These are phyloP conservation scores for Apiotrichum siamense DNA, from an alignment of 1,284 basidiomycete species.

Conservation along the genomic window DNA sequence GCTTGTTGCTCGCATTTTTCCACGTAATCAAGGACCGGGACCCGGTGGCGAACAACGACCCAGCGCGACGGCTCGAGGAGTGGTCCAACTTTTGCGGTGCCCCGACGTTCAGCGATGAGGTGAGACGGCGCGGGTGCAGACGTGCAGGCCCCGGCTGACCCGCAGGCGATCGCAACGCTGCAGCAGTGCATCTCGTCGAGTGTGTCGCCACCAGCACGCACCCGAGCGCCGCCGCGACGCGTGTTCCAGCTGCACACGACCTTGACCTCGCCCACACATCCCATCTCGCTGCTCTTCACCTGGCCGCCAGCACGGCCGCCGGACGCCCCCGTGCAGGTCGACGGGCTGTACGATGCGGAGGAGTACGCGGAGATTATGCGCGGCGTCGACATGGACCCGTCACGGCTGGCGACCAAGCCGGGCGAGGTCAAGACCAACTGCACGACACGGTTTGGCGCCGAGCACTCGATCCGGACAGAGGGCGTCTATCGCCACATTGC, in stretches of 20 bases:
- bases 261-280: conserved; percentile 17
- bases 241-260: conserved; percentile 46
- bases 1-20: conserved; percentile 88
- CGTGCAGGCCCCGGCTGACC: background rate
- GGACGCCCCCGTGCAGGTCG: conserved; percentile 22
- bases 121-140: conserved; percentile 27
- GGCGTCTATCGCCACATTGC: conserved; percentile 61
- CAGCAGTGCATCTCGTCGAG: conserved; percentile 23
- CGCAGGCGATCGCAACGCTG: conserved; percentile 33
- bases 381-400: conserved; percentile 62
- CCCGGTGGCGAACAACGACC: conserved; percentile 69
- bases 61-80: conserved; percentile 60
- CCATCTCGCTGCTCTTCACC: conserved; percentile 59
- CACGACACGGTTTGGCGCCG: conserved; percentile 80
- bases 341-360: conserved; percentile 64
- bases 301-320: conserved; percentile 64
- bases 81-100: conserved; percentile 98
- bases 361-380: conserved; percentile 77
- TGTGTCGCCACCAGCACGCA: conserved; percentile 23
- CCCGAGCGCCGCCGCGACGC: conserved; percentile 35
- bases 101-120: conserved; percentile 37
- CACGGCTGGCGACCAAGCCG: conserved; percentile 45
- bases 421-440: conserved; percentile 83
- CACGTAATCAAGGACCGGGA: conserved; percentile 64
- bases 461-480: conserved; percentile 60